Evolutionary conservation across 176 grass and related monocot species (phyloP).

Genomic region (Ensete ventricosum): DNA sequence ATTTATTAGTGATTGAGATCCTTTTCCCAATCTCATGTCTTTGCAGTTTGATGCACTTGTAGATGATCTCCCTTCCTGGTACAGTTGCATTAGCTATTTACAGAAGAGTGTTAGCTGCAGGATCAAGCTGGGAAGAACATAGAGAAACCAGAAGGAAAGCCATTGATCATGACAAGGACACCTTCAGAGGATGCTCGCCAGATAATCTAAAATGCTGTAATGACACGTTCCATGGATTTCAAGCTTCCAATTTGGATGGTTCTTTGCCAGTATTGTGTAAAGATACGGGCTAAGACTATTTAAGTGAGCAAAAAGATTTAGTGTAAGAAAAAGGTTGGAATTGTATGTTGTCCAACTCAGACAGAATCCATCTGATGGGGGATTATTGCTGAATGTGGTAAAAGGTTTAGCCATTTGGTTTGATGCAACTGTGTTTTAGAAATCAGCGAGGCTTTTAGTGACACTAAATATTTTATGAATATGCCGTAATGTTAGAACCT

Average conservation of each 20-base stretch:
- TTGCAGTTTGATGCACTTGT: no score
- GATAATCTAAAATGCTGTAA: neutral
- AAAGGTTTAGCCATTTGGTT: no score
- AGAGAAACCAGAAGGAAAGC: neutral
- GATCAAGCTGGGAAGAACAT: neutral
- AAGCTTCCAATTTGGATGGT: neutral
- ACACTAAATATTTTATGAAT: no score
- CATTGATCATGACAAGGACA: neutral
- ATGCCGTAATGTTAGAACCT: no score
- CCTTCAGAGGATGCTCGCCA: neutral
- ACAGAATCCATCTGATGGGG: neutral
- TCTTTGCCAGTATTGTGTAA: no score
- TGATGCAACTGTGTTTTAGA: no score
- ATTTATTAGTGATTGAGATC: no score
- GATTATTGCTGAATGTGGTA: neutral
- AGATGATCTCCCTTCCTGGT: no score
- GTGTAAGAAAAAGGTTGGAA: neutral
- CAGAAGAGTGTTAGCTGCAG: neutral
- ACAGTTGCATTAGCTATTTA: neutral
- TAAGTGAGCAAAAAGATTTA: neutral
- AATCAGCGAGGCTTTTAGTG: no score
- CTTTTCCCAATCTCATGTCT: no score
- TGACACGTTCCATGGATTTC: neutral
- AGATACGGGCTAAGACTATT: no score
- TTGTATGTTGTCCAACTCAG: neutral